Evolutionary conservation across 352 stramenopile species (phyloP).

Genomic region (Pythium monospermum): DNA sequence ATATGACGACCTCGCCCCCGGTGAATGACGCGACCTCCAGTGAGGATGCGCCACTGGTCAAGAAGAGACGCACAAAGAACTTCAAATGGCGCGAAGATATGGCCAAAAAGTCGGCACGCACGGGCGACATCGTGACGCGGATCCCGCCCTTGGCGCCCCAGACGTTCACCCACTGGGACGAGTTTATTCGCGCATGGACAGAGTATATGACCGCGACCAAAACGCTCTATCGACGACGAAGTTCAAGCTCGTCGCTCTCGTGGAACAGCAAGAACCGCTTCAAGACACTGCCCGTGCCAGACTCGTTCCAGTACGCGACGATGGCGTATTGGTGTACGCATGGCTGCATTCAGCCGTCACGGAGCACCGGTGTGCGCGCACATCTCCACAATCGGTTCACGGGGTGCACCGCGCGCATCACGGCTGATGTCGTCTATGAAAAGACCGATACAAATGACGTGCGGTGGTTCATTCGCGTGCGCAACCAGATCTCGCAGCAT

Average conservation of each 20-base stretch:
- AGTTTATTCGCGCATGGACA: conserved; percentile 60
- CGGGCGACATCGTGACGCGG: conserved; percentile 29
- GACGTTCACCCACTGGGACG: conserved; percentile 61
- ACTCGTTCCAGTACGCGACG: conserved; percentile 73
- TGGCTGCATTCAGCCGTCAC: conserved; percentile 71
- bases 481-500: conserved; percentile 76
- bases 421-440: conserved; percentile 69
- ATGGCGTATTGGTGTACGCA: conserved; percentile 86
- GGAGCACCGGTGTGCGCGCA: conserved; percentile 62
- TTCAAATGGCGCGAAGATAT: conserved; percentile 73
- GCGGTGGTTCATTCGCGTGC: conserved; percentile 66
- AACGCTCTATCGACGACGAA: conserved; percentile 71
- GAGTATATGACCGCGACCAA: conserved; percentile 65
- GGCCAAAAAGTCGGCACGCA: conserved; percentile 39
- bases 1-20: not conserved
- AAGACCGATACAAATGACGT: conserved; percentile 37
- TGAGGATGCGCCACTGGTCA: conserved; percentile 32
- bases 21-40: not conserved
- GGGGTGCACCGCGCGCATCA: conserved; percentile 66
- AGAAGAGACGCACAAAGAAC: conserved; percentile 83
- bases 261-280: conserved; percentile 77
- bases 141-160: conserved; percentile 45
- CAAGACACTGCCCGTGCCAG: conserved; percentile 63
- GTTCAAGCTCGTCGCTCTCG: conserved; percentile 60
- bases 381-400: conserved; percentile 79